These are phyloP conservation scores for Stereocaulon alpinum DNA, from an alignment of 495 filamentous ascomycete genomes.

Conservation along the genomic window DNA sequence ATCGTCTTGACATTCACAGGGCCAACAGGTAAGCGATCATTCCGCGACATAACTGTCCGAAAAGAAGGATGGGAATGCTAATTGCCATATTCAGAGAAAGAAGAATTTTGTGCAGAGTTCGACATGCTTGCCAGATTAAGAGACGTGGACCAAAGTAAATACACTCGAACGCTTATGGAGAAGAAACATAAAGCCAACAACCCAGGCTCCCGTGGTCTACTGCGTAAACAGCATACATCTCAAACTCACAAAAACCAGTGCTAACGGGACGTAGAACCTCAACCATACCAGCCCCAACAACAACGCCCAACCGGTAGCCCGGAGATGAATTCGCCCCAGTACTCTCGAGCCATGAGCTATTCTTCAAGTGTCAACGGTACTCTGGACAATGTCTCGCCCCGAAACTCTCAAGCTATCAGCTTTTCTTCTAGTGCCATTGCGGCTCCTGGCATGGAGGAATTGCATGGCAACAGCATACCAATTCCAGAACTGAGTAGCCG, in stretches of 20 bases:
- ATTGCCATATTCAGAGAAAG: slow-evolving; percentile 12
- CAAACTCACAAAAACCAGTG: neutral
- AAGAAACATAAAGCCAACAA: slow-evolving; percentile 9
- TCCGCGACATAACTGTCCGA: neutral
- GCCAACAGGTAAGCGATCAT: slow-evolving; percentile 10
- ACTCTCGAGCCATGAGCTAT: neutral
- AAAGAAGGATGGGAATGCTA: neutral
- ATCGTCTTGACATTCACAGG: slow-evolving; percentile 15
- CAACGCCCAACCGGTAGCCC: neutral
- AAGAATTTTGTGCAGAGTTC: slow-evolving; percentile 17
- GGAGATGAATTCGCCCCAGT: neutral
- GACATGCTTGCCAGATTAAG: slow-evolving; percentile 9
- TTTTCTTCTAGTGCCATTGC: neutral
- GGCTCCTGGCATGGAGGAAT: neutral
- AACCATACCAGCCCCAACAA: no score
- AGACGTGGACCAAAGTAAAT: slow-evolving; percentile 11
- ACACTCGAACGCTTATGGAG: slow-evolving; percentile 3
- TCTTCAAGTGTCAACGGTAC: neutral
- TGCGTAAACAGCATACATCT: neutral
- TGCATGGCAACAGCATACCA: neutral
- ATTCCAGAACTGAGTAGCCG: neutral
- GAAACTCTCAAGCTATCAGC: neutral
- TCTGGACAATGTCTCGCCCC: neutral
- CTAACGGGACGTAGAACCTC: neutral
- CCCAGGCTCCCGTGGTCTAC: neutral